Percentiles rank a stretch among this genome's conserved stretches.
These are phyloP conservation scores for Cinchona pubescens DNA, from an alignment of 257 asterid genomes.

Conservation along the genomic window DNA sequence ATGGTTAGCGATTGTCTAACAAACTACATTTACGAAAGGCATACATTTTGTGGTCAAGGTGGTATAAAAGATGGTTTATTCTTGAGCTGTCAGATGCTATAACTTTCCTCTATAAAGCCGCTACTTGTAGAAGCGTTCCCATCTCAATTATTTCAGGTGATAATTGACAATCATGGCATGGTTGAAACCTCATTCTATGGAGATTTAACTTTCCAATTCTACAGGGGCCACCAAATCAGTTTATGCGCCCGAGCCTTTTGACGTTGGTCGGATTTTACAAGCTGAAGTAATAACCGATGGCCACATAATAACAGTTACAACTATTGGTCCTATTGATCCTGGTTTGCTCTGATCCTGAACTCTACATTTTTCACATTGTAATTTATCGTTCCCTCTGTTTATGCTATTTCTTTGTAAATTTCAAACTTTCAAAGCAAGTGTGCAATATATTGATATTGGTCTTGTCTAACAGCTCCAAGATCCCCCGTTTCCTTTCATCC, in stretches of 20 bases:
- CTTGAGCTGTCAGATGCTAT: neutral
- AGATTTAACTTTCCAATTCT: slow-evolving; percentile 16
- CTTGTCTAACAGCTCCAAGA: slow-evolving; percentile 72
- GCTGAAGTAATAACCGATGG: slow-evolving; percentile 61
- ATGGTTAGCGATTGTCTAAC: neutral
- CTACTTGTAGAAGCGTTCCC: neutral
- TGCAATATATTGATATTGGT: slow-evolving; percentile 12
- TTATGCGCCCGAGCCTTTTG: slow-evolving; percentile 96
- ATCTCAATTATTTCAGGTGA: neutral
- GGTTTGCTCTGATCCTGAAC: slow-evolving; percentile 43
- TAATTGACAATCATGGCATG: neutral
- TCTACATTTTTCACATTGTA: neutral
- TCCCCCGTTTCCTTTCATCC: too few relatives aligned
- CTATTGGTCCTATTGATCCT: slow-evolving; percentile 63
- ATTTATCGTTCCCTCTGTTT: neutral
- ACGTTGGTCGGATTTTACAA: slow-evolving; percentile 76
- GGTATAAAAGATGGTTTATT: slow-evolving; percentile 1
- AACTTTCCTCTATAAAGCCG: neutral
- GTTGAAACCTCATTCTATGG: neutral
- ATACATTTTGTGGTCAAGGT: neutral
- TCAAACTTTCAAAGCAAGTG: neutral
- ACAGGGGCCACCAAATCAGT: slow-evolving; percentile 81
- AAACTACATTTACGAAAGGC: neutral
- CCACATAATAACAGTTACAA: slow-evolving; percentile 48
- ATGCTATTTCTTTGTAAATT: slow-evolving; percentile 1